A percentile compares a stretch with the other conserved stretches of the same genome.
These are phyloP conservation scores for Phylloporus arenicola DNA, from an alignment of 768 basidiomycete species.

Conservation along the genomic window DNA sequence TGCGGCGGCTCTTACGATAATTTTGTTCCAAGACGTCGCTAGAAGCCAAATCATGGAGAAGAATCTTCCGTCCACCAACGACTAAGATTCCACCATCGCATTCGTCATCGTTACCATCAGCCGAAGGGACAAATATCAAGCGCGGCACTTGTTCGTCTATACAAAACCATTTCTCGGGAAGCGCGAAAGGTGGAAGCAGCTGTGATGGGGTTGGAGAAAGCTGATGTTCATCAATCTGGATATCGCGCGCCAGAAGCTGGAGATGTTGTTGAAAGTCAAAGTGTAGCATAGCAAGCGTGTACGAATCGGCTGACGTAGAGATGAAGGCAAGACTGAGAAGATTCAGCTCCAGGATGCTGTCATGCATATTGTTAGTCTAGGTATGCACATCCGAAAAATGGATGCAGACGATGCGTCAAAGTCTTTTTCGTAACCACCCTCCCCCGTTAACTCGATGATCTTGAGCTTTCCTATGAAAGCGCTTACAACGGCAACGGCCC, in stretches of 20 bases:
- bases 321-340: conserved; percentile 65
- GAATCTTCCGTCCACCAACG: conserved; percentile 59
- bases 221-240: conserved; percentile 39
- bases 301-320: conserved; percentile 34
- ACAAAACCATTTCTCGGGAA: conserved; percentile 44
- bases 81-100: conserved; percentile 67
- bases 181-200: conserved; percentile 46
- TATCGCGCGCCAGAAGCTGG: conserved; percentile 59
- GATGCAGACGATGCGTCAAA: conserved; percentile 59
- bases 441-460: conserved; percentile 47
- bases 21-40: conserved; percentile 46
- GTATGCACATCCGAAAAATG: background rate
- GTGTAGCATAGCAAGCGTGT: conserved; percentile 62
- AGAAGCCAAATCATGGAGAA: conserved; percentile 55
- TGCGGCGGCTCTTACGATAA: conserved; percentile 48
- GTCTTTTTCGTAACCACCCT: conserved; percentile 49
- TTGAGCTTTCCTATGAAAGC: conserved; percentile 70
- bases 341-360: conserved; percentile 61
- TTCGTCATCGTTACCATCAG: conserved; percentile 22
- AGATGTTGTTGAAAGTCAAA: conserved; percentile 56
- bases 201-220: conserved; percentile 47
- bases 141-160: conserved; percentile 36
- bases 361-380: conserved; percentile 1
- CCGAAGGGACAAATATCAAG: conserved; percentile 34
- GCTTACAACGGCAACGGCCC: conserved; percentile 54